A percentile compares a stretch with the other conserved stretches of the same genome.
phyloP scores from a whole-genome alignment of 1,139 yeast species.

The Candida gigantensis region DNA sequence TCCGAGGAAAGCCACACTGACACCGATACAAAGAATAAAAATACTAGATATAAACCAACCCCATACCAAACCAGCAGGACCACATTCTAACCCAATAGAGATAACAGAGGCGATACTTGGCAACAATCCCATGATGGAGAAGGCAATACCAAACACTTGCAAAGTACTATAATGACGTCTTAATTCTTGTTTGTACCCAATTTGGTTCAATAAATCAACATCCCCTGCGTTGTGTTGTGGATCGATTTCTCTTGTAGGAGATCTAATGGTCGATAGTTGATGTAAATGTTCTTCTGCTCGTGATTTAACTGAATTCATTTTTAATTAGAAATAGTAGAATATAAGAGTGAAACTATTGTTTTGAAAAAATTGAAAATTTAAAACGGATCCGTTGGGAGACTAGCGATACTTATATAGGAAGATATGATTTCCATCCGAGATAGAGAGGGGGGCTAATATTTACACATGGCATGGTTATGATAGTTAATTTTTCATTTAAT shows the following conservation, averaged over 20 bases:
- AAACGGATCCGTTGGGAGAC: too few relatives aligned
- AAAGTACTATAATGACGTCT: slow-evolving; percentile 47
- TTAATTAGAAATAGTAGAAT: too few relatives aligned
- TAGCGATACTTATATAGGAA: too few relatives aligned
- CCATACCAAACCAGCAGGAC: slow-evolving; percentile 58
- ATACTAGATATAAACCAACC: slow-evolving; percentile 68
- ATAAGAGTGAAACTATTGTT: too few relatives aligned
- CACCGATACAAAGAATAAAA: slow-evolving; percentile 59
- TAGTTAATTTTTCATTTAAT: too few relatives aligned
- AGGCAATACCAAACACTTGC: slow-evolving; percentile 56
- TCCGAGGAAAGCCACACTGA: slow-evolving; percentile 65
- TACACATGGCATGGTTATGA: too few relatives aligned
- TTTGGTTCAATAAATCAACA: slow-evolving; percentile 51
- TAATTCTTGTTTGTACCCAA: slow-evolving; percentile 56
- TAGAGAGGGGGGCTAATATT: too few relatives aligned
- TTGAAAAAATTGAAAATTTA: too few relatives aligned
- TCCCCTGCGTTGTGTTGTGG: slow-evolving; percentile 34
- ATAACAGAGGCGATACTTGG: slow-evolving; percentile 47
- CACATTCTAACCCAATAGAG: slow-evolving; percentile 39
- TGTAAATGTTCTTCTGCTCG: slow-evolving; percentile 25
- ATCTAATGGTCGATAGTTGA: slow-evolving; percentile 25
- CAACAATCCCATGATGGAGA: slow-evolving; percentile 53
- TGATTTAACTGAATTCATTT: slow-evolving; percentile 17
- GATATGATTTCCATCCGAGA: too few relatives aligned
- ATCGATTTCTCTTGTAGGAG: slow-evolving; percentile 28